phyloP scores from a whole-genome alignment of 257 asterid genomes.

The Fraxinus cuspidata region DNA sequence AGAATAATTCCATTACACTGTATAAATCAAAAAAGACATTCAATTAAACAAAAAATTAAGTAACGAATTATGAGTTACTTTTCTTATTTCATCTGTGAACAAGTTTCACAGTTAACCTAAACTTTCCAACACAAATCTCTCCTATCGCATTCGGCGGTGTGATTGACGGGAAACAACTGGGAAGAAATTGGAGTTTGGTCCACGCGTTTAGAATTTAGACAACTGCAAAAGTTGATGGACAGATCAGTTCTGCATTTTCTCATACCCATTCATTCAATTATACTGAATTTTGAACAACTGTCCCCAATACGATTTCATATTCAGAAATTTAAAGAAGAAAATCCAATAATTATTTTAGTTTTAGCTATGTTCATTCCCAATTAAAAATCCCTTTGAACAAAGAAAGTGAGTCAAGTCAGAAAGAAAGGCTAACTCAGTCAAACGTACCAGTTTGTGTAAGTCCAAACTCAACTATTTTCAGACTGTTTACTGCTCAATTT shows the following conservation, averaged over 20 bases:
- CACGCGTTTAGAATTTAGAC: constrained; percentile 6
- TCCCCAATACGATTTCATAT: constrained; percentile 2
- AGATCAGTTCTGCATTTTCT: neutral
- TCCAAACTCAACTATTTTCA: constrained; percentile 27
- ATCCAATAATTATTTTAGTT: no score
- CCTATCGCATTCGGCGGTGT: neutral
- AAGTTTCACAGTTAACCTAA: neutral
- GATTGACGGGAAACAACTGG: neutral
- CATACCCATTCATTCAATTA: neutral
- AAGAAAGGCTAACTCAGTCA: constrained; percentile 34
- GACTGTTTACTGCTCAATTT: constrained; percentile 20
- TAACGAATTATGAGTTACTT: no score
- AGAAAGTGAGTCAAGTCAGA: constrained; percentile 19
- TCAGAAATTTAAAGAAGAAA: no score
- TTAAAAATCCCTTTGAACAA: neutral
- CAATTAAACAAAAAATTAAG: no score
- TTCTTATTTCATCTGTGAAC: neutral
- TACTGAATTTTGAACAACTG: neutral
- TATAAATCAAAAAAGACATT: no score
- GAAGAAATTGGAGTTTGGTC: neutral
- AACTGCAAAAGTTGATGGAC: neutral
- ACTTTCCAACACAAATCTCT: neutral
- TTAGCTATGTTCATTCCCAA: neutral
- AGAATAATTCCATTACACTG: no score
- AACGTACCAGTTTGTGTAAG: constrained; percentile 35